phyloP scores from a whole-genome alignment of 108 stramenopile genomes.

The Cylindrotheca fusiformis region DNA sequence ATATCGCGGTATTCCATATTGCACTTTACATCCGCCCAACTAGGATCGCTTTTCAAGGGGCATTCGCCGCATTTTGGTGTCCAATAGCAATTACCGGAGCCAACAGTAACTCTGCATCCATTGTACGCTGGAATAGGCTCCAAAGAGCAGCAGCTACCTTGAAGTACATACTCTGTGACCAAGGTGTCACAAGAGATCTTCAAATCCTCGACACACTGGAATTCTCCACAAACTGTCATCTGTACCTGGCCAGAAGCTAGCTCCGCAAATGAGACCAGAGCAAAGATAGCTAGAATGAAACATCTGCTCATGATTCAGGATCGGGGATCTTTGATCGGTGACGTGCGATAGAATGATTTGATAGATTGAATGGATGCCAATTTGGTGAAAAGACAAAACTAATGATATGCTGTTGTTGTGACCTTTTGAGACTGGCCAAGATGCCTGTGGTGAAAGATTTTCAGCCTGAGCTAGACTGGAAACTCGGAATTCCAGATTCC shows the following conservation, averaged over 20 bases:
- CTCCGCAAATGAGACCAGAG: too few species aligned
- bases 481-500: too few species aligned
- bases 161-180: constrained; percentile 15
- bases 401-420: too few species aligned
- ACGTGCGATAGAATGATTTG: too few species aligned
- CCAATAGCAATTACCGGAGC: constrained; percentile 26
- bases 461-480: too few species aligned
- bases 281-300: not conserved
- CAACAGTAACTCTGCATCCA: constrained; percentile 28
- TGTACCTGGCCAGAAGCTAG: constrained; percentile 1
- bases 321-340: too few species aligned
- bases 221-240: constrained; percentile 14
- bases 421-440: too few species aligned
- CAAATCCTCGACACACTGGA: constrained; percentile 11
- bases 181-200: constrained; percentile 15
- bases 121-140: constrained; percentile 19
- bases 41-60: not conserved
- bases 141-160: constrained; percentile 28
- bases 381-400: too few species aligned
- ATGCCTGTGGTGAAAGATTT: too few species aligned
- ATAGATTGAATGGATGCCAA: too few species aligned
- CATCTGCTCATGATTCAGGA: not conserved
- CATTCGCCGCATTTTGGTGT: constrained; percentile 18
- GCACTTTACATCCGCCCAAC: not conserved
- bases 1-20: not conserved